Conservation (phyloP, 1,284 basidiomycete species). For the Pseudozyma pruni region DNA sequence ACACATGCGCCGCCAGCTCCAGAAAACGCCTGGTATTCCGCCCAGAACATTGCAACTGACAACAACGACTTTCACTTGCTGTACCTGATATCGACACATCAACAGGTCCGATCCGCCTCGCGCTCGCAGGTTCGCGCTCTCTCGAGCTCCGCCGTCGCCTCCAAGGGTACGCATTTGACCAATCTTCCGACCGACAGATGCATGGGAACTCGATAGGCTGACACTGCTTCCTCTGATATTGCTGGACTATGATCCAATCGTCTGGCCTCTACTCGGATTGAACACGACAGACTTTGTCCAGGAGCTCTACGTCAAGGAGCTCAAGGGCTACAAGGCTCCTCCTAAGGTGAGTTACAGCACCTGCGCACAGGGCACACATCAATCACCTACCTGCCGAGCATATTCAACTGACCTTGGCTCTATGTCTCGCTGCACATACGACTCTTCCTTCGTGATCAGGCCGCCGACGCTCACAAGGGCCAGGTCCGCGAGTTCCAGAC, state of each 20-base stretch:
- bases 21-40: not conserved
- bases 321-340: slow-evolving; percentile 84
- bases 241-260: too few species aligned
- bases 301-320: slow-evolving; percentile 88
- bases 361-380: slow-evolving; percentile 13
- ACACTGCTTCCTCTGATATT: not conserved
- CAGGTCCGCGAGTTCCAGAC: slow-evolving; percentile 69
- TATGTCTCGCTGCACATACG: not conserved
- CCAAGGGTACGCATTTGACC: slow-evolving; percentile 58
- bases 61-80: not conserved
- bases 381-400: not conserved
- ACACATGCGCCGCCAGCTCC: not conserved
- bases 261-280: not conserved
- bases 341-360: slow-evolving; percentile 59
- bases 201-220: slow-evolving; percentile 2
- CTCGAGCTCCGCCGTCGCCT: slow-evolving; percentile 61
- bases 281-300: slow-evolving; percentile 81
- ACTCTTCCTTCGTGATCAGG: slow-evolving; percentile 25
- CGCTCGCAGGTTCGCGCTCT: slow-evolving; percentile 55
- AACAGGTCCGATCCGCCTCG: slow-evolving; percentile 51
- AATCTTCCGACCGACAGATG: not conserved
- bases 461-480: slow-evolving; percentile 66
- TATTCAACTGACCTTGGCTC: not conserved
- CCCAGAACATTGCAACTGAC: slow-evolving; percentile 21
- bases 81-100: not conserved